A percentile compares a stretch with the other conserved stretches of the same genome.
Conservation (phyloP, 371 early-diverging fungal species). For the Enteropsectra breve region DNA sequence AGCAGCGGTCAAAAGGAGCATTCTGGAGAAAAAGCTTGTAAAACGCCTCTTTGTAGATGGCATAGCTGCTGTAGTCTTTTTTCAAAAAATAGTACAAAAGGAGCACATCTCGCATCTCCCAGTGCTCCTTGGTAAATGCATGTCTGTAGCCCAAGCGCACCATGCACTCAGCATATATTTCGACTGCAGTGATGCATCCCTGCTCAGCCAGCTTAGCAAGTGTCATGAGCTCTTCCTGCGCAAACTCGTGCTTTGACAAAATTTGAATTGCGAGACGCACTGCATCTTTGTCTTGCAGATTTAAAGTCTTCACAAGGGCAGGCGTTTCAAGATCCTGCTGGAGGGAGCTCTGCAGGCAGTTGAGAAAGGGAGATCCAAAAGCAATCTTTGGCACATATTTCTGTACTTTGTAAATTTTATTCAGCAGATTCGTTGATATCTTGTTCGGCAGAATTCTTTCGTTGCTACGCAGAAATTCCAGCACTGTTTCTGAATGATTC, state of each 20-base stretch:
- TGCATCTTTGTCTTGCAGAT: slow-evolving; percentile 47
- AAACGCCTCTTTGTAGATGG: slow-evolving; percentile 10
- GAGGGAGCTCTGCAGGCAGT: slow-evolving; percentile 8
- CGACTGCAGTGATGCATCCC: slow-evolving; percentile 16
- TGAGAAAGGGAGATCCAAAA: slow-evolving; percentile 22
- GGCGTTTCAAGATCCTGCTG: slow-evolving; percentile 18
- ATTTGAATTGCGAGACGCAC: slow-evolving; percentile 30
- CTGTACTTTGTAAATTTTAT: slow-evolving; percentile 11
- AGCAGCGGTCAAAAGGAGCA: slow-evolving; percentile 50
- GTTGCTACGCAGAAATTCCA: slow-evolving; percentile 14
- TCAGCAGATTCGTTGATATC: slow-evolving; percentile 30
- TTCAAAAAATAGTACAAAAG: slow-evolving; percentile 44
- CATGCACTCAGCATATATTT: slow-evolving; percentile 31
- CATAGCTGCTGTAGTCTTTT: slow-evolving; percentile 15
- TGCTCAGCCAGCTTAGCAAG: slow-evolving; percentile 9
- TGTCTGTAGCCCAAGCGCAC: slow-evolving; percentile 23
- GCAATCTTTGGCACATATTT: background rate
- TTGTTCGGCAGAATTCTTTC: slow-evolving; percentile 24
- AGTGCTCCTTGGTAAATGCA: slow-evolving; percentile 19
- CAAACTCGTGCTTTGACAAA: slow-evolving; percentile 23
- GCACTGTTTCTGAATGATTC: slow-evolving; percentile 25
- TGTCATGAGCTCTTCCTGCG: background rate
- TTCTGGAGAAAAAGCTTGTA: slow-evolving; percentile 25
- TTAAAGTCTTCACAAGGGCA: slow-evolving; percentile 28
- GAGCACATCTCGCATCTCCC: slow-evolving; percentile 27